Evolutionary conservation across 139 green algal species (phyloP).

Genomic region (Chlamydomonas urium): DNA sequence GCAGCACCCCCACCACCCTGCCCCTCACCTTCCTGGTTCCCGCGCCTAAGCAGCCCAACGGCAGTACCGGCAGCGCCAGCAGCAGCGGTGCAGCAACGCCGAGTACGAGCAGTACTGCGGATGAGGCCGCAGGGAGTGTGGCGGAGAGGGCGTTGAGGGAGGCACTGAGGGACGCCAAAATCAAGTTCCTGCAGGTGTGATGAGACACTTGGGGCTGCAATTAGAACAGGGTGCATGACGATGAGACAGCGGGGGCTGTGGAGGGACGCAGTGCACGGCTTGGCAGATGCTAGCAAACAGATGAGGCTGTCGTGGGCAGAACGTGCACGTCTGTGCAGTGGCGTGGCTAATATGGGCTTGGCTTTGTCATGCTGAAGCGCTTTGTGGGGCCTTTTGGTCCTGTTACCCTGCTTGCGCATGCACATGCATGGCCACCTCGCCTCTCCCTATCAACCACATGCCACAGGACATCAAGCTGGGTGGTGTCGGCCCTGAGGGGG

Average conservation of each 20-base stretch:
- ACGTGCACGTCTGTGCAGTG: no score
- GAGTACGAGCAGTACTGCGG: no score
- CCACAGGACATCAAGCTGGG: constrained; percentile 30
- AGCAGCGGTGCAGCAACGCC: no score
- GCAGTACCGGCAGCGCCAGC: no score
- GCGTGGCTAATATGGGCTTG: background rate
- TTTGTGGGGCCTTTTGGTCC: no score
- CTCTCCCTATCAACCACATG: background rate
- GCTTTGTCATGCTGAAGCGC: background rate
- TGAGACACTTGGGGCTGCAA: no score
- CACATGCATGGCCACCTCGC: background rate
- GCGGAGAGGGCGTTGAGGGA: constrained; percentile 38
- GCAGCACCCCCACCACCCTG: constrained; percentile 26
- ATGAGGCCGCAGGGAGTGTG: background rate
- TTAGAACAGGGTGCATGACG: no score
- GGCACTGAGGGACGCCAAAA: constrained; percentile 63
- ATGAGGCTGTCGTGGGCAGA: no score
- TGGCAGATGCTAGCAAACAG: no score
- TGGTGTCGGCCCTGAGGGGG: constrained; percentile 7
- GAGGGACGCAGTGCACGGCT: no score
- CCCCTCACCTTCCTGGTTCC: constrained; percentile 40
- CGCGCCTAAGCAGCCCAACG: constrained; percentile 11
- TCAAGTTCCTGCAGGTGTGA: constrained; percentile 62
- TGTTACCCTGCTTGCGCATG: background rate
- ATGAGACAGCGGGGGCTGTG: no score